Percentiles rank a stretch among this genome's conserved stretches.
Evolutionary conservation across 2,329 filamentous ascomycete species (phyloP).

Genomic region (Apiospora pterosperma): DNA sequence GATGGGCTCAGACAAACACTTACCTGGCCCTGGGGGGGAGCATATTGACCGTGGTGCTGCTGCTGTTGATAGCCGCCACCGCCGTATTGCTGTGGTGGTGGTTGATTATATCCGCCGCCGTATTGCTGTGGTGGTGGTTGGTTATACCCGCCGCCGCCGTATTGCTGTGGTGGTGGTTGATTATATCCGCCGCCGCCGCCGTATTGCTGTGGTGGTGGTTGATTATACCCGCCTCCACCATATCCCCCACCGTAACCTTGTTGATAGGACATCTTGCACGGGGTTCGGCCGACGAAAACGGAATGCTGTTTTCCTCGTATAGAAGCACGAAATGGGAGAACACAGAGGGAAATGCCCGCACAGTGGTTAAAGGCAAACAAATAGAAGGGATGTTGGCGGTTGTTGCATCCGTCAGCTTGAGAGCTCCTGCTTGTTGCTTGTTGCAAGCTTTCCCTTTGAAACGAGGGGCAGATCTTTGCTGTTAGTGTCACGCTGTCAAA

Average conservation of each 20-base stretch:
- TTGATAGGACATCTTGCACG: neutral
- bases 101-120: conserved; percentile 1
- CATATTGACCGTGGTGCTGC: conserved; percentile 22
- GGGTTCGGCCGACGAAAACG: neutral
- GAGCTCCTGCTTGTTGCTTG: neutral
- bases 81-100: conserved; percentile 3
- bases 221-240: conserved; percentile 10
- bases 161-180: conserved; percentile 5
- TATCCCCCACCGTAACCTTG: conserved; percentile 6
- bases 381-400: neutral
- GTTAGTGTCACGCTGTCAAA: neutral
- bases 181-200: conserved; percentile 8
- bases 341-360: neutral
- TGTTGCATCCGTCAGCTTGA: neutral
- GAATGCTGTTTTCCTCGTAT: neutral
- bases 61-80: conserved; percentile 3
- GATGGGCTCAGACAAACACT: neutral
- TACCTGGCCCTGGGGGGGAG: conserved; percentile 12
- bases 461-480: neutral
- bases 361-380: neutral
- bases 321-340: neutral
- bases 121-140: conserved; percentile 6
- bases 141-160: conserved; percentile 6
- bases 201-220: no score
- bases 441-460: neutral